Conservation (phyloP, 371 early-diverging fungal genomes). For the Parasitella parasitica region DNA sequence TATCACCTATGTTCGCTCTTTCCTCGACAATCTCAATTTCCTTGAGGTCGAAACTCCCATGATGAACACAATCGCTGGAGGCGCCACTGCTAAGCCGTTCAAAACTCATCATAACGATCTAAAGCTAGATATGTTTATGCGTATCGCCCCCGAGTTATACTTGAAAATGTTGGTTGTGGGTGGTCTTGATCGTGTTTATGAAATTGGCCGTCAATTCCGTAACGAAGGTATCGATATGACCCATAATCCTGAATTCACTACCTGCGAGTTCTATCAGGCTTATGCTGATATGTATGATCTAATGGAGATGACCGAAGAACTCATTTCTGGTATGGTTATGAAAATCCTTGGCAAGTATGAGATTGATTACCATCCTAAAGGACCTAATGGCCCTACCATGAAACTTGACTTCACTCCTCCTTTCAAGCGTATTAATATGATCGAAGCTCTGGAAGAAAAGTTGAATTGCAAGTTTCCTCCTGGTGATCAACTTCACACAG, state of each 20-base stretch:
- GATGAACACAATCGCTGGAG: conserved; percentile 99
- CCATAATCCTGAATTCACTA: conserved; percentile 99
- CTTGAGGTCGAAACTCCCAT: conserved; percentile 99
- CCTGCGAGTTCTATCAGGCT: conserved; percentile 99
- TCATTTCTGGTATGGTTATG: conserved; percentile 94
- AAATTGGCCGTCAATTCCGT: conserved; percentile 99
- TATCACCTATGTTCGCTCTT: conserved; percentile 93
- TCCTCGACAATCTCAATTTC: conserved; percentile 94
- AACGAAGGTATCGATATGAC: conserved; percentile 99
- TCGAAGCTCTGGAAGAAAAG: conserved; percentile 89
- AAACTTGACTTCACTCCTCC: conserved; percentile 97
- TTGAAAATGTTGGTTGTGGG: conserved; percentile 98
- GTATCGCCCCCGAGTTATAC: conserved; percentile 98
- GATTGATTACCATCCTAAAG: conserved; percentile 92
- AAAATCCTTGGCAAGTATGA: conserved; percentile 85
- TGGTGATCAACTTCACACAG: conserved; percentile 79
- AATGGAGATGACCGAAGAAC: conserved; percentile 94
- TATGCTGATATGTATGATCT: conserved; percentile 98
- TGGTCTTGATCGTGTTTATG: conserved; percentile 99
- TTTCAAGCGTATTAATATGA: conserved; percentile 95
- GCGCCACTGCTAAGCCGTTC: conserved; percentile 99
- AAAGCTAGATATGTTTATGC: conserved; percentile 98
- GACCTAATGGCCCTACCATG: conserved; percentile 78
- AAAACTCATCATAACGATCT: conserved; percentile 99
- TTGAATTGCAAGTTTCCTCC: conserved; percentile 91